A percentile compares a stretch with the other conserved stretches of the same genome.
Conservation (phyloP, 352 stramenopile species). For the Pythium rishiriense region DNA sequence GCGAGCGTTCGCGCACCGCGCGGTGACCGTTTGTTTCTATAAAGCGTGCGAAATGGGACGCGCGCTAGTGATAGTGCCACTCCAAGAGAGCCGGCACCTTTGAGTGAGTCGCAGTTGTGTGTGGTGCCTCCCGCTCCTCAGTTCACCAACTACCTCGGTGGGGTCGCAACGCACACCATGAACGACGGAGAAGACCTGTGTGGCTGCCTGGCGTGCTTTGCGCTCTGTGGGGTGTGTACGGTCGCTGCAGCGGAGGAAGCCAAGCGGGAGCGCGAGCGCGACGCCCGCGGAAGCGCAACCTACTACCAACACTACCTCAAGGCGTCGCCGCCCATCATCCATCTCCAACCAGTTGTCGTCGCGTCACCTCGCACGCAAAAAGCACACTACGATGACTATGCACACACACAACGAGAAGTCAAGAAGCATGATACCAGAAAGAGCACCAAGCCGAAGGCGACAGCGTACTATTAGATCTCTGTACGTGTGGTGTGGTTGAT, state of each 20-base stretch:
- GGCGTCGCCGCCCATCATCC: conserved; percentile 46
- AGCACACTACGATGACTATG: conserved; percentile 30
- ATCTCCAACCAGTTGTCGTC: conserved; percentile 68
- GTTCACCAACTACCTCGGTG: neutral
- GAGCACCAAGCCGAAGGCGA: conserved; percentile 1
- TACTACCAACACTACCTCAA: conserved; percentile 40
- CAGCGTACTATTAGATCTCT: conserved; percentile 17
- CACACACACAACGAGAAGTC: conserved; percentile 13
- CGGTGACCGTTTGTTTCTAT: neutral
- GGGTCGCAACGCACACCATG: conserved; percentile 32
- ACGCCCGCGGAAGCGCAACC: conserved; percentile 27
- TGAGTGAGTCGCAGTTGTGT: no score
- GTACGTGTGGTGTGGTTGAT: neutral
- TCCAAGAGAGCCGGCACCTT: neutral
- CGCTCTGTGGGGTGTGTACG: conserved; percentile 74
- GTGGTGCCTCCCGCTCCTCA: no score
- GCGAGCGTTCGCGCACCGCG: neutral
- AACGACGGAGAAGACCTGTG: conserved; percentile 78
- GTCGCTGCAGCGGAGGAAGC: conserved; percentile 79
- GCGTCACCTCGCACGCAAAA: conserved; percentile 43
- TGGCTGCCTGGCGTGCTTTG: conserved; percentile 68
- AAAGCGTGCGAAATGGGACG: neutral
- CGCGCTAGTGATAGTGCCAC: neutral
- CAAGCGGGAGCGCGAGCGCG: conserved; percentile 74
- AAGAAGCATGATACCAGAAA: neutral